Base-by-base conservation (phyloP, 202 grass and related monocot species). In the Elaeis oleifera region DNA sequence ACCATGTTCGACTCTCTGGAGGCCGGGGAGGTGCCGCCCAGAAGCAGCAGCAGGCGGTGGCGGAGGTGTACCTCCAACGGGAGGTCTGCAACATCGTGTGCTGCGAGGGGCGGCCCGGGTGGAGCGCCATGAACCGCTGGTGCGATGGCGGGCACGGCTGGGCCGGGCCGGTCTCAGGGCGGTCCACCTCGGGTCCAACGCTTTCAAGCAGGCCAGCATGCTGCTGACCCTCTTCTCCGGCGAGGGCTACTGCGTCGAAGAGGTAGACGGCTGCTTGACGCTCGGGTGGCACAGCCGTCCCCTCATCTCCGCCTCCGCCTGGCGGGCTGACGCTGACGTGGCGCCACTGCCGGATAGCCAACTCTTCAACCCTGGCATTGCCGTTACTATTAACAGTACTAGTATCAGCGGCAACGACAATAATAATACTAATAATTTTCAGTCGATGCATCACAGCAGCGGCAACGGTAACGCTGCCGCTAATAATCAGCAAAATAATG, bases 51-150 rank as follows among this genome's bases (percentile, higher is more conserved):
- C 31, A 32, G 16, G 64, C 64, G 24, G 63, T 76, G 22, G 84
- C 92, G 1, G 92, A 97, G 77, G 73, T 79, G 6, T 89, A 86
- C 54, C 88, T 97, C 21, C 81, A 88, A 53, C 60, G 71, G 16
- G 87, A 97, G 67, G 86, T 97, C 56, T 78, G 82, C 82, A 89
- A 97, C 80, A 71, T 97, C 58, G 88, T 97, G 64, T 88, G 81
- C 81, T 67, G 52, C 54, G 94, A 92, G 49, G 80, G 49, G 9
- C n/a, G 26, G 70, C 18, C 0, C 81, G 91, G 8, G 60, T 57
- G n/a, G 91, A 96, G 54, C 84, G 91, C 17, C 91, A 96, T 81
- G 91, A 96, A 74, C 83, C 91, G 31, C 73, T 96, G 66, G 54
- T 56, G 1, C 81, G 61, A 55, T 96, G 91, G 91, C 53, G 71